Evolutionary conservation across 176 grass and related monocot genomes (phyloP), one percentile per base, ranked within the genome.

Genomic region (Poa pratensis): DNA sequence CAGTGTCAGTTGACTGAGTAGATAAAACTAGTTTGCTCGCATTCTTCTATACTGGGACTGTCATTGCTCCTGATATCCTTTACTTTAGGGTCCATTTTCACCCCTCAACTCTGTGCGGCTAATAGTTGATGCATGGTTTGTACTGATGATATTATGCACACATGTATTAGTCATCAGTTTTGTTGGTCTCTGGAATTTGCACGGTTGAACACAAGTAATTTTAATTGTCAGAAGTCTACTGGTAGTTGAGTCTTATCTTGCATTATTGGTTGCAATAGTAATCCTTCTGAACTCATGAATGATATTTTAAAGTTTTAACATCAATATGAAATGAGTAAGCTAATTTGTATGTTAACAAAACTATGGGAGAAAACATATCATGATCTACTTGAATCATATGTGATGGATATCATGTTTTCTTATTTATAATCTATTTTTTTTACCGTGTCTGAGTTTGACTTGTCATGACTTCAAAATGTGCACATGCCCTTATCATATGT

Each of bases 351-450:
- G 9, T 13, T 32, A 58, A 22, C 23, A 17, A 46, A 57, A 78
- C 59, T 62, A 63, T 8, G 13, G 39, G 17, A 18, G 23, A 23
- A 57, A 78, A 46, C 32, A 78, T 54, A 77, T 30, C 55, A 43
- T 55, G 52, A 69, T 86, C 65, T 43, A 49, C 52, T 39, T 13
- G 9, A 34, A 72, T 60, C 60, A 46, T 72, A 37, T 60, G 79
- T 72, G 19, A 70, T 59, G 65, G 39, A 58, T 48, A 59, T 34
- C 20, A 20, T 79, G 51, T 79, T 79, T 13, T 69, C 51, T 30
- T 32, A 49, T 86, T 53, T 76, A 67, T 69, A 52, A 32, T 80
- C 26, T 15, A 63, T 48, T 79, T 79, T 67, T 69, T 78, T 69
- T 78, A 42, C 26, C 32, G 17, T 6, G 19, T 58, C 37, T 60